phyloP scores from a whole-genome alignment of 2,329 filamentous ascomycete genomes.

The Apiospora aurea region DNA sequence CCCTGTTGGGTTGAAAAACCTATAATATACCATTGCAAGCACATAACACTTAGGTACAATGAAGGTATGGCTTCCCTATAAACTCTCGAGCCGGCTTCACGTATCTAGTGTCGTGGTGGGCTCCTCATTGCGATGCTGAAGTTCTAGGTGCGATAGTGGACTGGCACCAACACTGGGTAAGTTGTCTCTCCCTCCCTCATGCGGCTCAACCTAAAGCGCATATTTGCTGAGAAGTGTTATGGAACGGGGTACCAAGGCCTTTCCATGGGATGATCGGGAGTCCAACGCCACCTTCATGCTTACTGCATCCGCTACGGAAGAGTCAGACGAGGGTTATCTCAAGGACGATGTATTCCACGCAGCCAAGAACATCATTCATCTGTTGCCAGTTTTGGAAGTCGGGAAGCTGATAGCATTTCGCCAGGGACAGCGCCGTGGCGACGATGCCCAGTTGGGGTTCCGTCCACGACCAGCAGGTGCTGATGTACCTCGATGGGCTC shows the following conservation, averaged over 20 bases:
- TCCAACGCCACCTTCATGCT: neutral
- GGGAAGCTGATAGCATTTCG: too few relatives aligned
- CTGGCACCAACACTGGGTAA: slow-evolving; percentile 41
- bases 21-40: too few relatives aligned
- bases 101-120: slow-evolving; percentile 36
- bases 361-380: slow-evolving; percentile 33
- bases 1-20: neutral
- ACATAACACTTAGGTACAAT: slow-evolving; percentile 31
- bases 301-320: too few relatives aligned
- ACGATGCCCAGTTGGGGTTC: slow-evolving; percentile 37
- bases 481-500: slow-evolving; percentile 33
- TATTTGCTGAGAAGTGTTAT: neutral
- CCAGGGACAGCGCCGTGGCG: slow-evolving; percentile 33
- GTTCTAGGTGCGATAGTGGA: slow-evolving; percentile 38
- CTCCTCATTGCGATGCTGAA: slow-evolving; percentile 34
- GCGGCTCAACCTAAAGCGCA: neutral
- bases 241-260: neutral
- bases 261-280: slow-evolving; percentile 32
- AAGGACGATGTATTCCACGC: slow-evolving; percentile 36
- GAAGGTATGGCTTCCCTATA: slow-evolving; percentile 29
- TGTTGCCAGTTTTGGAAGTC: too few relatives aligned
- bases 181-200: neutral
- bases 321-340: slow-evolving; percentile 41
- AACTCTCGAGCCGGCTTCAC: slow-evolving; percentile 36
- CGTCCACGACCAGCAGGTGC: slow-evolving; percentile 34